Evolutionary conservation across 2,329 filamentous ascomycete genomes (phyloP).

Genomic region (Fusarium avenaceum): DNA sequence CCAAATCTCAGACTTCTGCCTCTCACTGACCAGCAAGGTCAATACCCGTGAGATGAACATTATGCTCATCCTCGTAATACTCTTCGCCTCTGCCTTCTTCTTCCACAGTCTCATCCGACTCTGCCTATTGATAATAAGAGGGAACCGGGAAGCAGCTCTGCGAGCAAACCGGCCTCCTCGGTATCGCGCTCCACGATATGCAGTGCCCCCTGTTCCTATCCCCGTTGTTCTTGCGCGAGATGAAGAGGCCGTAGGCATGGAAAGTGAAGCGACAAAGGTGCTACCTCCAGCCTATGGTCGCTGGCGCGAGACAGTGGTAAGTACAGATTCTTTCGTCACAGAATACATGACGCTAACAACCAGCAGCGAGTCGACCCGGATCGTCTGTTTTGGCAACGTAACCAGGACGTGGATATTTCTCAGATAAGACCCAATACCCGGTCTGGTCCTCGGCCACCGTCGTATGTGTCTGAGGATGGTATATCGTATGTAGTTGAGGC

Average conservation of each 20-base stretch:
- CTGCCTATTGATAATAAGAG: conserved; percentile 73
- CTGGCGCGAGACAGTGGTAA: conserved; percentile 85
- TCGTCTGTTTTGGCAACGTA: conserved; percentile 83
- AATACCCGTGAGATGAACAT: conserved; percentile 81
- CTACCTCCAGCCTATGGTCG: conserved; percentile 88
- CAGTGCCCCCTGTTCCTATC: conserved; percentile 79
- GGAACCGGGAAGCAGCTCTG: conserved; percentile 51
- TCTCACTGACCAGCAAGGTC: conserved; percentile 75
- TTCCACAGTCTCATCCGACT: conserved; percentile 82
- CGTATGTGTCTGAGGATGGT: conserved; percentile 82
- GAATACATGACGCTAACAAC: conserved; percentile 12
- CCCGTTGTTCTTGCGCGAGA: conserved; percentile 80
- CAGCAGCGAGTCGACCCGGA: conserved; percentile 81
- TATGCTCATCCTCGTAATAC: conserved; percentile 81
- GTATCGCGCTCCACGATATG: conserved; percentile 73
- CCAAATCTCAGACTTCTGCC: conserved; percentile 72
- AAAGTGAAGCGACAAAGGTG: conserved; percentile 67
- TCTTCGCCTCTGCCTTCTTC: conserved; percentile 83
- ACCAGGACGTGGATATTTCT: conserved; percentile 56
- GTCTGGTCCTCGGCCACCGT: conserved; percentile 72
- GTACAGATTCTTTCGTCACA: conserved; percentile 52
- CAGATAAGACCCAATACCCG: conserved; percentile 44
- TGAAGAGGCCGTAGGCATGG: conserved; percentile 74
- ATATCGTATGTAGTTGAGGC: conserved; percentile 79
- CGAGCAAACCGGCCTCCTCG: conserved; percentile 56